These are phyloP conservation scores for Sedum album DNA, from an alignment of 164 flowering plant genomes.

Conservation along the genomic window DNA sequence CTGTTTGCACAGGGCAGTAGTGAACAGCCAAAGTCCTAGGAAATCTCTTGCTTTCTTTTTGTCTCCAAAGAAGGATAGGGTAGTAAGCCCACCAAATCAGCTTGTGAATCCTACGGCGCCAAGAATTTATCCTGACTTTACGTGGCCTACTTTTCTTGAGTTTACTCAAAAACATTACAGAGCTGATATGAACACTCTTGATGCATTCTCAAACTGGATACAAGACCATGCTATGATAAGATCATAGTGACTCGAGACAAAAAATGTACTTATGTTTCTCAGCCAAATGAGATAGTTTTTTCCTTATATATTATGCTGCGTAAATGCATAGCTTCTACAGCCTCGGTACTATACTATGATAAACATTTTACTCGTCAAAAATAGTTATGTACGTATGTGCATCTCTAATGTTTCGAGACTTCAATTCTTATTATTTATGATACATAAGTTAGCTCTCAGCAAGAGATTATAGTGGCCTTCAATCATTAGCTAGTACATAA, in stretches of 20 bases:
- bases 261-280: neutral
- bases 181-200: constrained; percentile 52
- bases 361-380: no score
- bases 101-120: constrained; percentile 26
- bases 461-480: neutral
- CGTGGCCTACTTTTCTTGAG: constrained; percentile 43
- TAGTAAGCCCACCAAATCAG: constrained; percentile 44
- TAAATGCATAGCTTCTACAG: neutral
- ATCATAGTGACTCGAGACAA: no score
- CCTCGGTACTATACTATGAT: no score
- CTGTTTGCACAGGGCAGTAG: constrained; percentile 77
- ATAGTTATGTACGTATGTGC: no score
- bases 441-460: neutral
- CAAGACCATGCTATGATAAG: neutral
- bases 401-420: no score
- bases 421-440: no score
- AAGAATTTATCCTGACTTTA: constrained; percentile 63
- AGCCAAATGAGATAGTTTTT: neutral
- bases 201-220: constrained; percentile 35
- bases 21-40: constrained; percentile 39
- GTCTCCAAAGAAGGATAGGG: constrained; percentile 42
- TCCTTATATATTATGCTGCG: neutral
- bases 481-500: neutral
- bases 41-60: constrained; percentile 63
- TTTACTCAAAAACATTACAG: constrained; percentile 66